These are phyloP conservation scores for Carallia pectinifolia DNA, from an alignment of 345 rosid species.

Conservation along the genomic window DNA sequence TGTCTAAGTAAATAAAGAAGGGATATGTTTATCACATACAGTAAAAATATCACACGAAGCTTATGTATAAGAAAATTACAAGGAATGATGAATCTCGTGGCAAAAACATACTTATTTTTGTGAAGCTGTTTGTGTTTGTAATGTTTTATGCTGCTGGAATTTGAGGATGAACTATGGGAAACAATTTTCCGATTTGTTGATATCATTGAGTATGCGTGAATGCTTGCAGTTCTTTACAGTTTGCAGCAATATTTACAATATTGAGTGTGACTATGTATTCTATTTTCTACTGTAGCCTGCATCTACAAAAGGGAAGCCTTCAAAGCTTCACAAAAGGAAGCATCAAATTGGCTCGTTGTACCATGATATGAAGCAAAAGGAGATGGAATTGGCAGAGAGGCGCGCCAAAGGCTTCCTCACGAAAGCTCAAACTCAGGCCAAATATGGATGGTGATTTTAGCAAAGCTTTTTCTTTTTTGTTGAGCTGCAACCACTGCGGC, in stretches of 20 bases:
- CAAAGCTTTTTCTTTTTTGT: not conserved
- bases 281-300: slow-evolving; percentile 45
- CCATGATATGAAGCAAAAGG: slow-evolving; percentile 85
- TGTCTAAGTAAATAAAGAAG: no score
- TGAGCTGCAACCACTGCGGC: not conserved
- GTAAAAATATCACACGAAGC: no score
- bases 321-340: slow-evolving; percentile 95
- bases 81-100: no score
- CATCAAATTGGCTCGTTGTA: slow-evolving; percentile 83
- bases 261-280: not conserved
- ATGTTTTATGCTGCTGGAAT: no score
- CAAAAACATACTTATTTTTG: no score
- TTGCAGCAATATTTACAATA: not conserved
- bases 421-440: slow-evolving; percentile 87
- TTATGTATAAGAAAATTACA: no score
- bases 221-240: not conserved
- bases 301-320: slow-evolving; percentile 78
- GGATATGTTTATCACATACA: no score
- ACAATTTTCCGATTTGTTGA: no score
- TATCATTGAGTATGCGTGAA: not conserved
- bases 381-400: slow-evolving; percentile 73
- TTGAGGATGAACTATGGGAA: no score
- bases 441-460: slow-evolving; percentile 79
- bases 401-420: slow-evolving; percentile 80
- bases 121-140: no score